phyloP scores from a whole-genome alignment of 768 basidiomycete genomes.

The Asterophora parasitica region DNA sequence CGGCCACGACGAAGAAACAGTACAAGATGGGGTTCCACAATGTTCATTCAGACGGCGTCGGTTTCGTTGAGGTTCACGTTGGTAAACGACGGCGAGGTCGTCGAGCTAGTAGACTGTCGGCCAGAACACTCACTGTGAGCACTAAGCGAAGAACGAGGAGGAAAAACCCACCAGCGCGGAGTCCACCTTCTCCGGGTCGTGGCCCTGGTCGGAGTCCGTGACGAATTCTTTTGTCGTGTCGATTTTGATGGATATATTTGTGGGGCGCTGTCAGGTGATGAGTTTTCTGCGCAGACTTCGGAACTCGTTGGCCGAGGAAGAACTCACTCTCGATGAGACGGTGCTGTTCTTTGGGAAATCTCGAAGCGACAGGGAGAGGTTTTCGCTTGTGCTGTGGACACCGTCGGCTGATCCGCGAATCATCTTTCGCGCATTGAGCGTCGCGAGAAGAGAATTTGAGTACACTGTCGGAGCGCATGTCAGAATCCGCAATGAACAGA shows the following conservation, averaged over 20 bases:
- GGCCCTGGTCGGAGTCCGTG: slow-evolving; percentile 34
- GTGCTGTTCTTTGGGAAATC: slow-evolving; percentile 32
- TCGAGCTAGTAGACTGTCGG: slow-evolving; percentile 8
- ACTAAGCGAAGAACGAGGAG: background rate
- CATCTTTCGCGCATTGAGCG: slow-evolving; percentile 50
- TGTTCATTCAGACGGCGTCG: slow-evolving; percentile 2
- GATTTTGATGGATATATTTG: slow-evolving; percentile 51
- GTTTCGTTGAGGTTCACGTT: background rate
- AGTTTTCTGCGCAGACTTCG: background rate
- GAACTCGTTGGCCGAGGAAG: background rate
- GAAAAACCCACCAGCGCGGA: slow-evolving; percentile 13
- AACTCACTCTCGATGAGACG: slow-evolving; percentile 28
- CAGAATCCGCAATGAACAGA: background rate
- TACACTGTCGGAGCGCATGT: slow-evolving; percentile 38
- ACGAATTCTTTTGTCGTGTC: slow-evolving; percentile 49
- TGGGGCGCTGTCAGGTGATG: slow-evolving; percentile 26
- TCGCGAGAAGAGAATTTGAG: slow-evolving; percentile 56
- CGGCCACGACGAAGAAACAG: background rate
- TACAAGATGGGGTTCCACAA: background rate
- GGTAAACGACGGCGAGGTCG: slow-evolving; percentile 7
- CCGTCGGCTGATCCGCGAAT: slow-evolving; percentile 37
- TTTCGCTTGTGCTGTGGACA: slow-evolving; percentile 37
- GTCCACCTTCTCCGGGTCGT: slow-evolving; percentile 21
- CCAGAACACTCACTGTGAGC: too few relatives aligned
- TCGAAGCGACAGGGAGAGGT: slow-evolving; percentile 34